Evolutionary conservation across 2,329 filamentous ascomycete genomes (phyloP).

Genomic region (Macrophomina pseudophaseolina): DNA sequence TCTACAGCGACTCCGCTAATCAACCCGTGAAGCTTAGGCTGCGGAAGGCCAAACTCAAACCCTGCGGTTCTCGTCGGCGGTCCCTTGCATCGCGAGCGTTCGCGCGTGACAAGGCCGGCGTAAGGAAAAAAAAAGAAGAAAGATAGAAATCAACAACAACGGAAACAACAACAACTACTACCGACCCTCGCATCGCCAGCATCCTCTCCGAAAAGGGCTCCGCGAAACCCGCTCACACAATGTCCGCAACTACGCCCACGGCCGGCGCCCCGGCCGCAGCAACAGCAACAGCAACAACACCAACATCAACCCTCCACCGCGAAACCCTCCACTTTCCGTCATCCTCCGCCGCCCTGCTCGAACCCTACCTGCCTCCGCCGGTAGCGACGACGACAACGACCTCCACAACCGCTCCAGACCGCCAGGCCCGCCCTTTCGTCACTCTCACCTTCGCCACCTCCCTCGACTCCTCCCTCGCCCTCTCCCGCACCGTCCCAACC

Average conservation of each 20-base stretch:
- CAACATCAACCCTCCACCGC: slow-evolving; percentile 25
- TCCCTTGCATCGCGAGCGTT: no score
- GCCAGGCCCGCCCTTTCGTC: slow-evolving; percentile 45
- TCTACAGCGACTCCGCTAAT: no score
- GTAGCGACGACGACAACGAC: neutral
- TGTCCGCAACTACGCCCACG: neutral
- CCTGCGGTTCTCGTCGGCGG: no score
- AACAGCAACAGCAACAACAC: neutral
- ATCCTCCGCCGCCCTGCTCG: slow-evolving; percentile 52
- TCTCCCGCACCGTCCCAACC: slow-evolving; percentile 80
- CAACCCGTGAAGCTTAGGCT: no score
- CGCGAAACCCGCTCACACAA: neutral
- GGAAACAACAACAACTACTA: no score
- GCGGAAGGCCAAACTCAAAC: no score
- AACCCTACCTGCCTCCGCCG: slow-evolving; percentile 55
- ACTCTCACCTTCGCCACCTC: slow-evolving; percentile 92
- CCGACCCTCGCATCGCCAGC: no score
- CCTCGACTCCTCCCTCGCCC: slow-evolving; percentile 79
- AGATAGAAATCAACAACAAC: no score
- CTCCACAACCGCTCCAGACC: slow-evolving; percentile 28
- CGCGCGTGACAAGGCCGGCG: no score
- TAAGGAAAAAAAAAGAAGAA: no score
- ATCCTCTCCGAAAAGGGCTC: no score
- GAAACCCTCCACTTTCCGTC: slow-evolving; percentile 48
- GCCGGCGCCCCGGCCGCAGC: neutral